Base-by-base conservation (phyloP, 1,139 yeast species). In the Lodderomyces margitis region DNA sequence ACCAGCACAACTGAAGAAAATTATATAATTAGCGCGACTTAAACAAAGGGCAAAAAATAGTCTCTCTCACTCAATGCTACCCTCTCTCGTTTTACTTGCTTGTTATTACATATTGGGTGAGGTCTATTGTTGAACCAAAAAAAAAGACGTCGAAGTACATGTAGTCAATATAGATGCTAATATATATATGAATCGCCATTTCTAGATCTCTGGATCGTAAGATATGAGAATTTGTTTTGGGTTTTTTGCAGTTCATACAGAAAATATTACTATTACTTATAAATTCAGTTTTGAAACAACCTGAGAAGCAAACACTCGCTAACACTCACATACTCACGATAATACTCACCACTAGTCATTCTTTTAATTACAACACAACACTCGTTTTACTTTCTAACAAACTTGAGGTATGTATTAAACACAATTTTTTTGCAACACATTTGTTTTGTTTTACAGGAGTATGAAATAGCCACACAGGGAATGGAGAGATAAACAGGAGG, bases 321-420 rank as follows among this genome's bases (percentile, higher is more conserved):
- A 5, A 25, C 30, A 25, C 30, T 7, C 19, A 28, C 32, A 28
- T n/a, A 24, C 19, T 8, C 38, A 6, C 15, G 10, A 15, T 11
- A 20, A 12, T n/a, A 19, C 37, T 21, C 34, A 25, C 34, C 19
- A 16, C 28, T 28, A 28, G 32, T 23, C 24, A 17, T 19, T 30
- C 34, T 7, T 28, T 40, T 30, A 14, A 9, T 37, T 30, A 15
- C 17, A 31, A 19, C 37, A 16, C 34, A 25, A 27, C 19, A 16
- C 28, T 28, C 20, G 32, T 23, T 19, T 12, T 19, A 20, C 34
- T 7, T 28, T 40, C 21, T 9, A 20, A 33, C 25, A 12, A 33
- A 33, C 36, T 33, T 20, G 7, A 33, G 36, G 36, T 33, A 33
- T 33, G 36, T 33, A 33, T 14, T 19, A 32, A 12, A 12, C 16